Percentiles rank a stretch among this genome's conserved stretches.
These are phyloP conservation scores for Trifolium subterraneum DNA, from an alignment of 306 rosid genomes.

Conservation along the genomic window DNA sequence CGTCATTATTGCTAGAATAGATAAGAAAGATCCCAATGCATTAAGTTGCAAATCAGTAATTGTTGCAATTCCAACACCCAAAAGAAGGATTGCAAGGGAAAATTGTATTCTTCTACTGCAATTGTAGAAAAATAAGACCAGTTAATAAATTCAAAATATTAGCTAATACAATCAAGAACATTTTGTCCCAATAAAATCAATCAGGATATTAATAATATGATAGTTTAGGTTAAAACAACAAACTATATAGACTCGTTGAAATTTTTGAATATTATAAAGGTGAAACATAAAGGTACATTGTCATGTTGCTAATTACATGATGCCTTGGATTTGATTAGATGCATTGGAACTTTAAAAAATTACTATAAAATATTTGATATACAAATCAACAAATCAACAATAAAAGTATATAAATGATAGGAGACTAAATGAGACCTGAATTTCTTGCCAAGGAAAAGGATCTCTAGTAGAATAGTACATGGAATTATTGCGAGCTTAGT, in stretches of 20 bases:
- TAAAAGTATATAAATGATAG: constrained; percentile 22
- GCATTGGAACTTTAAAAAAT: no score
- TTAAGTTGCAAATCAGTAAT: constrained; percentile 93
- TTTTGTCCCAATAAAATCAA: no score
- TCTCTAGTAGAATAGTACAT: constrained; percentile 61
- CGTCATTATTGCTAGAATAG: constrained; percentile 84
- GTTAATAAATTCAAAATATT: constrained; percentile 42
- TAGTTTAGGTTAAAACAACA: no score
- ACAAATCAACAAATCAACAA: constrained; percentile 18
- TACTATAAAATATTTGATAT: constrained; percentile 1
- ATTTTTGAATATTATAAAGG: no score
- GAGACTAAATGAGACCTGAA: constrained; percentile 53
- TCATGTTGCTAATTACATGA: no score
- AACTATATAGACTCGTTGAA: no score
- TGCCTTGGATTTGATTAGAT: no score
- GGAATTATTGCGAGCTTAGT: constrained; percentile 72
- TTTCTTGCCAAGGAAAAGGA: constrained; percentile 56
- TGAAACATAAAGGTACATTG: no score
- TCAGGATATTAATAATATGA: no score
- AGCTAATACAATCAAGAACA: no score
- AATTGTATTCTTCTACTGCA: constrained; percentile 68
- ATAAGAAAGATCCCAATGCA: constrained; percentile 80
- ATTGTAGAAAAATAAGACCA: constrained; percentile 20
- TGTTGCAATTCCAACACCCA: constrained; percentile 97
- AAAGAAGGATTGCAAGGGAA: constrained; percentile 73